These are phyloP conservation scores for Poa pratensis DNA, from an alignment of 176 grass and related monocot species.

Conservation along the genomic window DNA sequence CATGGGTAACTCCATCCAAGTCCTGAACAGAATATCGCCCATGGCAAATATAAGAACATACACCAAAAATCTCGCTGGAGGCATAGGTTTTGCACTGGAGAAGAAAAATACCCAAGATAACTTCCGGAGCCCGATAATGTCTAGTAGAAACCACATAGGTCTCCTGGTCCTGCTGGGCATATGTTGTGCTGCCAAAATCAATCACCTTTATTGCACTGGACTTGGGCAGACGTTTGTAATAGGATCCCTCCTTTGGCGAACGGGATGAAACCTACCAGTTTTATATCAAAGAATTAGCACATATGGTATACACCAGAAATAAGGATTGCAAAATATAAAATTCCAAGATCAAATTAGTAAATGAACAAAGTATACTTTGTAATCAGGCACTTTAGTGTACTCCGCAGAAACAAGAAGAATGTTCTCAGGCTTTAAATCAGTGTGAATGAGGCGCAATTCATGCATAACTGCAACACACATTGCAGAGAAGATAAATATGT, in stretches of 20 bases:
- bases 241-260: constrained; percentile 72
- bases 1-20: constrained; percentile 94
- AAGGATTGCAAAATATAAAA: background rate
- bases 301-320: background rate
- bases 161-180: constrained; percentile 66
- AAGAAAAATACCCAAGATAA: constrained; percentile 76
- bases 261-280: constrained; percentile 62
- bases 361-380: constrained; percentile 93
- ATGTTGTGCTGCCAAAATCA: constrained; percentile 98
- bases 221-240: constrained; percentile 76
- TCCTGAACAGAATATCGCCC: constrained; percentile 53
- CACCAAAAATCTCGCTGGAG: constrained; percentile 25
- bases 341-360: constrained; percentile 9
- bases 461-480: constrained; percentile 98
- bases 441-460: constrained; percentile 98
- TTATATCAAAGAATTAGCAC: constrained; percentile 31
- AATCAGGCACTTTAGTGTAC: constrained; percentile 97
- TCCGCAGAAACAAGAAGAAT: constrained; percentile 97
- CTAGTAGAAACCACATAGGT: constrained; percentile 91
- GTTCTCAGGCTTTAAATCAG: constrained; percentile 99
- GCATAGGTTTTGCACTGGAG: constrained; percentile 10
- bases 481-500: constrained; percentile 65
- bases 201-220: constrained; percentile 96
- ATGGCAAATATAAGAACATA: constrained; percentile 17
- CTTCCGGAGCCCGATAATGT: constrained; percentile 93